Evolutionary conservation across 805 yeast genomes (phyloP).

Genomic region (Cyberlindnera subsufficiens): DNA sequence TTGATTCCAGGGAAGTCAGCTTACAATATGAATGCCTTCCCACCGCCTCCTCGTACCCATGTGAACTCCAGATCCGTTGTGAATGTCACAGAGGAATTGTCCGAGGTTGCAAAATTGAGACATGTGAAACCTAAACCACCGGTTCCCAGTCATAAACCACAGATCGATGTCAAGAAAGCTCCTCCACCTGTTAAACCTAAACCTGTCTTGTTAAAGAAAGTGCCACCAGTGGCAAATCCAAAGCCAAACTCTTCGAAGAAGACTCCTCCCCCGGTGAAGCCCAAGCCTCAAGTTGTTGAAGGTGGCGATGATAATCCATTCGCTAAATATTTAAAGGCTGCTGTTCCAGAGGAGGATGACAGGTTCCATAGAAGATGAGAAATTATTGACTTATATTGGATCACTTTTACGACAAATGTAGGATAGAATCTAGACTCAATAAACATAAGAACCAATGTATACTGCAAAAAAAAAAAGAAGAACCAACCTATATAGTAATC

Average conservation of each 20-base stretch:
- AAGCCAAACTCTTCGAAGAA: conserved; percentile 3
- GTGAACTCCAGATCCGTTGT: too few relatives aligned
- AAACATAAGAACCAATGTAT: neutral
- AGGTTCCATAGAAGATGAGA: conserved; percentile 23
- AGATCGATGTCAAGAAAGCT: neutral
- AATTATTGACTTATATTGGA: neutral
- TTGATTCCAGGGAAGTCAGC: neutral
- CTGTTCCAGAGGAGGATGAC: conserved; percentile 32
- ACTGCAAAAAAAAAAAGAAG: conserved; percentile 1
- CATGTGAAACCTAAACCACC: neutral
- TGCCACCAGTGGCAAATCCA: conserved; percentile 12
- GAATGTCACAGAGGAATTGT: too few relatives aligned
- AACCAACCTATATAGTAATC: neutral
- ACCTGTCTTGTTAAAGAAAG: conserved; percentile 2
- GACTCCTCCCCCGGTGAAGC: neutral
- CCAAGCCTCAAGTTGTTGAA: neutral
- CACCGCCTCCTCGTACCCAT: neutral
- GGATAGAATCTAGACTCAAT: too few relatives aligned
- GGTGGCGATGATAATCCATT: conserved; percentile 29
- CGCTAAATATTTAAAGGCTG: conserved; percentile 29
- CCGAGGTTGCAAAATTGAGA: too few relatives aligned
- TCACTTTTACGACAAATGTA: too few relatives aligned
- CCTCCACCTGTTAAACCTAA: conserved; percentile 11
- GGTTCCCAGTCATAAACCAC: neutral
- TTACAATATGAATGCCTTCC: neutral